Base-by-base conservation (phyloP, 75 land plant species). In the Pinus tabuliformis region DNA sequence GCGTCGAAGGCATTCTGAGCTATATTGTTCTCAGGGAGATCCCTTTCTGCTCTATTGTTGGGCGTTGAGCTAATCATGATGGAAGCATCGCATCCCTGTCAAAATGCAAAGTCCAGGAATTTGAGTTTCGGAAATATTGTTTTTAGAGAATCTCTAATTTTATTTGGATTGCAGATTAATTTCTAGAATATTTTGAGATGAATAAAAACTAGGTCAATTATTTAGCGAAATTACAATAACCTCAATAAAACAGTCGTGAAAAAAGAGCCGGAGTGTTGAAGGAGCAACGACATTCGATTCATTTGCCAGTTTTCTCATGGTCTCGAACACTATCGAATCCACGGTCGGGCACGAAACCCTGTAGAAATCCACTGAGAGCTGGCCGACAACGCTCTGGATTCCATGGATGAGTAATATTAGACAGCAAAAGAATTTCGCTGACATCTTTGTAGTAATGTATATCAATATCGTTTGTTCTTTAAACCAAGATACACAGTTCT, bases 51-150 rank as follows among this genome's bases (percentile, higher is more conserved):
- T 52, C 5, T 63, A 33, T 75, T 82, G 18, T 42, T 58, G 37
- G 73, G 8, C 15, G 84, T 82, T 3, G 84, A 82, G 1, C 64
- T 54, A 21, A 82, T 61, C 72, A 82, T 63, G 4, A 82, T 80
- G 58, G 84, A 82, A 13, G 84, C 77, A 79, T 82, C 84, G 21
- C 84, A 82, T 52, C 84, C 84, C 84, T 82, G 65, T n/a, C 6
- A 39, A 78, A 60, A 60, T 60, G n/a, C 62, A 60, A 21, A 60
- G 8, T 17, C n/a, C 62, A 60, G 9, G 18, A 60, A 21, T n/a
- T 39, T 39, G 6, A 39, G 42, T 5, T 39, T 39, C 3, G 42
- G 42, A 39, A 37, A 1, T 37, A 1, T 37, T 37, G 2, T 37
- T 37, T 37, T 37, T 5, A 26, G 26, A 26, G 26, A 26, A 26